Evolutionary conservation across 805 yeast species (phyloP), one percentile per base, ranked within the genome.

Genomic region (Scheffersomyces amazonensis): DNA sequence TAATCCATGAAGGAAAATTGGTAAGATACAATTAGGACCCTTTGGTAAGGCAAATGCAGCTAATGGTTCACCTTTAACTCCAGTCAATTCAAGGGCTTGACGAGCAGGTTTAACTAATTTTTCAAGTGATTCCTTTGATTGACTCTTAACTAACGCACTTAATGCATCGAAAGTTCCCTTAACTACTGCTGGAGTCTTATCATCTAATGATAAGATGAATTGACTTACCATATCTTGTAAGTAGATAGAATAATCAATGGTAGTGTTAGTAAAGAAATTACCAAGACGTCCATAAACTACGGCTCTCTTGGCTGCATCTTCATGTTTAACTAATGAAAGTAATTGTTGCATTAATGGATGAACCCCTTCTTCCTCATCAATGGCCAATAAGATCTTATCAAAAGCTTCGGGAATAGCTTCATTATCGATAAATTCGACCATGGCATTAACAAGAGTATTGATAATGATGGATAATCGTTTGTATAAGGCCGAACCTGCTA

Each of bases 1-100:
- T 54, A 93, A 76, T 44, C 98, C 98, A 58, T 91, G 96, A 49
- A 88, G 68, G 69, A 93, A 93, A 37, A 95, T 78, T 20, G 99
- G 99, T 49, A 93, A 71, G 28, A 93, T 64, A 64, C 95, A 84
- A 55, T 76, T 80, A 42, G 96, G 95, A 35, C 98, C 95, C 58
- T 80, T 81, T 61, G 95, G 81, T 66, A 80, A 53, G 44, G 76
- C 56, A 60, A 90, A 86, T 0, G 88, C 96, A 23, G 82, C 78
- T 36, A 90, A 62, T 22, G 85, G 88, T 52, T 75, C 73, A 1
- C 81, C 83, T 25, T 69, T 68, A 16, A 70, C 70, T 18, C 89
- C 87, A 15, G 88, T 76, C 40, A 80, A 59, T 22, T 70, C 70
- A 51, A 93, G 69, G 0, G 96, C 78, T 57, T 80, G 85, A 54